Evolutionary conservation across 164 flowering plant genomes (phyloP), one percentile per base, ranked within the genome.

Genomic region (Stephania japonica): DNA sequence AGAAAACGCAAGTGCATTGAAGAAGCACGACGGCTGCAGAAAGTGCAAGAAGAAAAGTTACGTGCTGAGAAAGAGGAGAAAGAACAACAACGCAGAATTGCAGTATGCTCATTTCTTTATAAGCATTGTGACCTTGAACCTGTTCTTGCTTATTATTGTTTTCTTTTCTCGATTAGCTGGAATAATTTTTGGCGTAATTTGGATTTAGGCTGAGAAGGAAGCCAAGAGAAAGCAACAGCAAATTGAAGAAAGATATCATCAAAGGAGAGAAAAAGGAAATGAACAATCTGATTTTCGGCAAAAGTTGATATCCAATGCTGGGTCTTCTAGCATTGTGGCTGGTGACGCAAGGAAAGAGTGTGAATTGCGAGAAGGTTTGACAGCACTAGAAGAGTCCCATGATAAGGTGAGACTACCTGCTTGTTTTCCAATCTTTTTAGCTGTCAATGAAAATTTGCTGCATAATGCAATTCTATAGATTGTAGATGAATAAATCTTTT

Each of bases 1-100:
- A 85, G 81, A 65, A 92, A 94, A 80, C 80, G 89, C 75, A 86
- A 78, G 77, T 88, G 89, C 27, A 71, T 78, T 71, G 92, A 87
- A 73, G 90, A 81, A 73, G 79, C 84, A 70, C 75, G 84, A 73
- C 80, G 69, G 69, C 83, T 79, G 71, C 87, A 81, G 75, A 82
- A 79, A 76, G 88, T 81, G 67, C 80, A 79, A 16, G 87, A 78
- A 24, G 86, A 83, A 62, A 91, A 84, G 75, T 27, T 84, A 61
- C 80, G 74, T 50, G 81, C 83, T 16, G 80, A 80, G 72, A 89
- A 83, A 81, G 84, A 81, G 72, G 85, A 82, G 72, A 85, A 78
- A 78, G 86, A 81, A 66, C 66, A 50, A 66, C 78, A 71, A 44
- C 65, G 12, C 65, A 80, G 70, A 79, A 73, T 75, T 26, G 75